These are phyloP conservation scores for Alternaria rosae DNA, from an alignment of 2,329 filamentous ascomycete species.

Conservation along the genomic window DNA sequence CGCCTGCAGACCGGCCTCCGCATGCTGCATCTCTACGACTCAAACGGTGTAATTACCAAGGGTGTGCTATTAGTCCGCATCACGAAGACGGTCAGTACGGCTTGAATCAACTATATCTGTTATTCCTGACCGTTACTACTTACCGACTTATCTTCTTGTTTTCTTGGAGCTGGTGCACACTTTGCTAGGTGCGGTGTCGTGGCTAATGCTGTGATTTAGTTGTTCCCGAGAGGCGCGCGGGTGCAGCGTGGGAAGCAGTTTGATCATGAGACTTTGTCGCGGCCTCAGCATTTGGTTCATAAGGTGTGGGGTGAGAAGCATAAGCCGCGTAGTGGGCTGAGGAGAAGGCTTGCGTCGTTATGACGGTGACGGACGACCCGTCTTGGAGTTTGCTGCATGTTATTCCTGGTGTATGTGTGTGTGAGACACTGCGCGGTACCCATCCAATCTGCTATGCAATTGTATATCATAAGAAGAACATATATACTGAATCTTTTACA, in stretches of 20 bases:
- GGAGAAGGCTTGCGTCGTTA: background rate
- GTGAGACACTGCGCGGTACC: background rate
- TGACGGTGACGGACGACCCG: background rate
- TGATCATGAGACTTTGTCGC: background rate
- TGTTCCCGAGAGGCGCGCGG: slow-evolving; percentile 1
- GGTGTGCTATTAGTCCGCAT: slow-evolving; percentile 79
- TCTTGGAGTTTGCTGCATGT: background rate
- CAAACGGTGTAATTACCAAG: slow-evolving; percentile 68
- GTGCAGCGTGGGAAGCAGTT: background rate
- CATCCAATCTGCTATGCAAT: background rate
- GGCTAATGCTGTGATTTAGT: slow-evolving; percentile 1
- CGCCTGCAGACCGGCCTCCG: slow-evolving; percentile 77
- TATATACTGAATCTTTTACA: background rate
- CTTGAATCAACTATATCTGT: slow-evolving; percentile 16
- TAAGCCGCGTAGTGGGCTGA: background rate
- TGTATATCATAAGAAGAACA: background rate
- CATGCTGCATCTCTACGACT: slow-evolving; percentile 78
- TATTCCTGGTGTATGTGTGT: background rate
- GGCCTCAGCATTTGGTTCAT: background rate
- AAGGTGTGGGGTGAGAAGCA: background rate
- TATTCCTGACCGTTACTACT: slow-evolving; percentile 4
- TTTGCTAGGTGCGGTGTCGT: background rate
- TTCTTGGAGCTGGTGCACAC: background rate
- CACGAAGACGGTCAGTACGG: slow-evolving; percentile 60
- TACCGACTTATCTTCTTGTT: background rate